phyloP scores from a whole-genome alignment of 2,329 filamentous ascomycete genomes.

The Exophiala bonariae region DNA sequence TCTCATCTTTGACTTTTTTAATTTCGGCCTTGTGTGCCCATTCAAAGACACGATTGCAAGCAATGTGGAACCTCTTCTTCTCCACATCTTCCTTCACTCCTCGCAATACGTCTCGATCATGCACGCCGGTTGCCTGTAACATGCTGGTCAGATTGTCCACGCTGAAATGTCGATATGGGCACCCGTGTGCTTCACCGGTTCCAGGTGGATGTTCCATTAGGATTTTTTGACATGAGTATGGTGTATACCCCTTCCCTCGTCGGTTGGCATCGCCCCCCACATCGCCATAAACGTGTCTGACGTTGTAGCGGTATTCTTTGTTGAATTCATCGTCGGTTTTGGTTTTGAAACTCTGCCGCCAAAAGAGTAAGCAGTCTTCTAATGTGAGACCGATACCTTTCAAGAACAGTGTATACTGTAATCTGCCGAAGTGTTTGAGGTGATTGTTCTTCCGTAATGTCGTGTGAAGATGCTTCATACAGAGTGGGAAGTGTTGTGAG shows the following conservation, averaged over 20 bases:
- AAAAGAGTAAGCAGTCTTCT: conserved; percentile 91
- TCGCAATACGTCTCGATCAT: conserved; percentile 73
- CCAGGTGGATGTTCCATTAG: conserved; percentile 85
- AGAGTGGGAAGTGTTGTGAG: conserved; percentile 80
- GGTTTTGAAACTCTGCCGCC: conserved; percentile 81
- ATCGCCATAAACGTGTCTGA: conserved; percentile 92
- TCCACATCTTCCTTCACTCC: conserved; percentile 87
- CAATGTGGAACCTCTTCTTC: conserved; percentile 87
- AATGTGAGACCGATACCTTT: conserved; percentile 91
- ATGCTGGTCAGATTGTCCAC: conserved; percentile 79
- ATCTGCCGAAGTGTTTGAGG: conserved; percentile 86
- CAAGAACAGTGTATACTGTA: conserved; percentile 95
- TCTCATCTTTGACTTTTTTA: conserved; percentile 73
- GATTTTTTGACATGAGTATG: conserved; percentile 94
- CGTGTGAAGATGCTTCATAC: conserved; percentile 89
- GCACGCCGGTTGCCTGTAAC: conserved; percentile 76
- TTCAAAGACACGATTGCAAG: conserved; percentile 95
- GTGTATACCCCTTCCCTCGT: conserved; percentile 81
- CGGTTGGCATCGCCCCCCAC: conserved; percentile 90
- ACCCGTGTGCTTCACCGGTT: conserved; percentile 88
- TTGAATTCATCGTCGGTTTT: conserved; percentile 94
- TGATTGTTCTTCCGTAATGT: conserved; percentile 84
- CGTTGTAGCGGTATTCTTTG: conserved; percentile 96
- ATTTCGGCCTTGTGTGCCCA: conserved; percentile 77
- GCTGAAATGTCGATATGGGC: conserved; percentile 90